These are phyloP conservation scores for Penicillium steckii DNA, from an alignment of 495 filamentous ascomycete species.

Conservation along the genomic window DNA sequence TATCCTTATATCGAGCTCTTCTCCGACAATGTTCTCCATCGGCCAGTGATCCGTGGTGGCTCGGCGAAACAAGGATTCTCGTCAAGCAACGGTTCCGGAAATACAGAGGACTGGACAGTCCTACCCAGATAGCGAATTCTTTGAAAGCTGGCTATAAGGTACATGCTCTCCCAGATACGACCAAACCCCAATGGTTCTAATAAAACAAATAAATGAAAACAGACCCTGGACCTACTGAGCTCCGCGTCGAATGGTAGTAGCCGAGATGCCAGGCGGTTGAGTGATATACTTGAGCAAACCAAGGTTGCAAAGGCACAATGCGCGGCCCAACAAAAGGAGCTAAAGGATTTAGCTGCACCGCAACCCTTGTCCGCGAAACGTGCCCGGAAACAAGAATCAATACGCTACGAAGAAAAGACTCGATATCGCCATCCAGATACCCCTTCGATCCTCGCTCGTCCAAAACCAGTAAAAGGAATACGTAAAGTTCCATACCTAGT, in stretches of 20 bases:
- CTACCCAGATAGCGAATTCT: conserved; percentile 51
- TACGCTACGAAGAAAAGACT: conserved; percentile 28
- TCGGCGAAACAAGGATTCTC: conserved; percentile 37
- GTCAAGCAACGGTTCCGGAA: conserved; percentile 58
- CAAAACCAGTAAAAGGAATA: conserved; percentile 48
- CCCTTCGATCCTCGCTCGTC: conserved; percentile 40
- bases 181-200: neutral
- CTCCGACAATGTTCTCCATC: conserved; percentile 57
- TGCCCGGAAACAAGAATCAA: conserved; percentile 25
- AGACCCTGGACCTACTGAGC: conserved; percentile 42
- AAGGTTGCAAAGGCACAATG: conserved; percentile 17
- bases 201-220: neutral
- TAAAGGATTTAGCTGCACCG: conserved; percentile 4
- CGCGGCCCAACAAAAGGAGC: conserved; percentile 17
- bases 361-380: conserved; percentile 26
- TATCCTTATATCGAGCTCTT: conserved; percentile 72
- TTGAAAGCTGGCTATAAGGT: conserved; percentile 68
- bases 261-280: conserved; percentile 22
- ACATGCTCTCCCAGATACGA: conserved; percentile 3
- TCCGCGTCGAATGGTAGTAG: conserved; percentile 35
- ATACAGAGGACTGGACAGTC: conserved; percentile 54
- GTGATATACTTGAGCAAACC: conserved; percentile 21
- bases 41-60: conserved; percentile 40
- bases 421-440: conserved; percentile 38
- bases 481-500: conserved; percentile 61